These are phyloP conservation scores for Exophiala sp. DNA, from an alignment of 2,329 filamentous ascomycete genomes.

Conservation along the genomic window DNA sequence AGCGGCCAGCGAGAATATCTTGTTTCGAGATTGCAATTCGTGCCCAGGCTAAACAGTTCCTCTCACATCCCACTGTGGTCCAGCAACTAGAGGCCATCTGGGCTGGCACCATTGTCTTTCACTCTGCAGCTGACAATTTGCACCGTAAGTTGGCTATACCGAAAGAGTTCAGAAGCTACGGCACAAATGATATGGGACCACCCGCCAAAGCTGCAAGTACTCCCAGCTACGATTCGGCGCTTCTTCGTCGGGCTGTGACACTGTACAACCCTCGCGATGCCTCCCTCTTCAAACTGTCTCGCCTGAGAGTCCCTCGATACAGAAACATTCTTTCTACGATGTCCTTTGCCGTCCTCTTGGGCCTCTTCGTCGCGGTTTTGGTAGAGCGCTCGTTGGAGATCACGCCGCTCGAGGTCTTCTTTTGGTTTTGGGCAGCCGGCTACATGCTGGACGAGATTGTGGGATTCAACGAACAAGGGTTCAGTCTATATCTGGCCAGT, in stretches of 20 bases:
- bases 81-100: slow-evolving; percentile 96
- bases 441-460: slow-evolving; percentile 97
- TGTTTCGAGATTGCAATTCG: slow-evolving; percentile 90
- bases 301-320: slow-evolving; percentile 86
- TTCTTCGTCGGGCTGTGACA: slow-evolving; percentile 63
- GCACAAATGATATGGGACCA: slow-evolving; percentile 32
- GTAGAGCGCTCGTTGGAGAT: slow-evolving; percentile 72
- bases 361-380: slow-evolving; percentile 80
- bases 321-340: slow-evolving; percentile 84
- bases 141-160: slow-evolving; percentile 53
- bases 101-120: slow-evolving; percentile 93
- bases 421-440: slow-evolving; percentile 97
- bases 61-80: slow-evolving; percentile 86
- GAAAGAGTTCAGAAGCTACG: slow-evolving; percentile 36
- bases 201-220: slow-evolving; percentile 22
- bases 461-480: slow-evolving; percentile 94
- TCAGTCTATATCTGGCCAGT: slow-evolving; percentile 93
- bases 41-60: slow-evolving; percentile 85
- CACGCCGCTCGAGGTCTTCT: slow-evolving; percentile 78
- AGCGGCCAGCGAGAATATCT: slow-evolving; percentile 72
- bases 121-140: slow-evolving; percentile 79
- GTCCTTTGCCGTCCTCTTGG: slow-evolving; percentile 80
- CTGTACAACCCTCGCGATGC: slow-evolving; percentile 89
- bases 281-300: slow-evolving; percentile 85
- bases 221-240: slow-evolving; percentile 7